Evolutionary conservation across 768 basidiomycete genomes (phyloP).

Genomic region (Tulasnella sp.): DNA sequence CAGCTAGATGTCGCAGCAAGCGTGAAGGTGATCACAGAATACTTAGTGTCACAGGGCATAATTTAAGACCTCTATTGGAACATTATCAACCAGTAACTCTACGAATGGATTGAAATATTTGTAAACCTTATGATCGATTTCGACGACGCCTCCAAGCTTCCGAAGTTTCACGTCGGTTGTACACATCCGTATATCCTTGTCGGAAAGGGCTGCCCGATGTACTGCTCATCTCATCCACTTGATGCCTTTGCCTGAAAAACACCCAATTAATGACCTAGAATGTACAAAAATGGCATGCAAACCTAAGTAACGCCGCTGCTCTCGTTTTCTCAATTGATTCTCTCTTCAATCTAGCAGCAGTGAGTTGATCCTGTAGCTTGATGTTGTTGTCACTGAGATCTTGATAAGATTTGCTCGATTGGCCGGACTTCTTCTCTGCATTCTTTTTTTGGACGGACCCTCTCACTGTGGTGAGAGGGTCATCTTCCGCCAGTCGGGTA

Average conservation of each 20-base stretch:
- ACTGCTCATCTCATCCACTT: no score
- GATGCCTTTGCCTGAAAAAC: no score
- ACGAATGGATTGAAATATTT: no score
- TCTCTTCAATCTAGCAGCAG: constrained; percentile 3
- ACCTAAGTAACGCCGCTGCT: constrained; percentile 12
- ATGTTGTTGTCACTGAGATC: not conserved
- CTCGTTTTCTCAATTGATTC: constrained; percentile 12
- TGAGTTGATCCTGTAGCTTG: constrained; percentile 4
- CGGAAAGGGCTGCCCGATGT: not conserved
- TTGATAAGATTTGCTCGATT: not conserved
- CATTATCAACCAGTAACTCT: not conserved
- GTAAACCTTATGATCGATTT: no score
- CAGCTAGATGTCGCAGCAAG: constrained; percentile 64
- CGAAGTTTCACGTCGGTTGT: constrained; percentile 8
- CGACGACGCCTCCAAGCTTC: no score
- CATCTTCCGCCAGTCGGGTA: not conserved
- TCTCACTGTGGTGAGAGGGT: constrained; percentile 6
- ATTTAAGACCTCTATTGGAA: constrained; percentile 17
- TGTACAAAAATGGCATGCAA: not conserved
- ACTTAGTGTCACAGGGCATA: constrained; percentile 50
- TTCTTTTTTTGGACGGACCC: no score
- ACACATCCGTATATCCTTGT: constrained; percentile 12
- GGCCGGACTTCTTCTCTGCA: not conserved
- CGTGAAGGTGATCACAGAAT: constrained; percentile 64
- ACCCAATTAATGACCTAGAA: not conserved